Percentiles rank a stretch among this genome's conserved stretches.
These are phyloP conservation scores for Babesia ovis DNA, from an alignment of 169 alveolate genomes.

Conservation along the genomic window DNA sequence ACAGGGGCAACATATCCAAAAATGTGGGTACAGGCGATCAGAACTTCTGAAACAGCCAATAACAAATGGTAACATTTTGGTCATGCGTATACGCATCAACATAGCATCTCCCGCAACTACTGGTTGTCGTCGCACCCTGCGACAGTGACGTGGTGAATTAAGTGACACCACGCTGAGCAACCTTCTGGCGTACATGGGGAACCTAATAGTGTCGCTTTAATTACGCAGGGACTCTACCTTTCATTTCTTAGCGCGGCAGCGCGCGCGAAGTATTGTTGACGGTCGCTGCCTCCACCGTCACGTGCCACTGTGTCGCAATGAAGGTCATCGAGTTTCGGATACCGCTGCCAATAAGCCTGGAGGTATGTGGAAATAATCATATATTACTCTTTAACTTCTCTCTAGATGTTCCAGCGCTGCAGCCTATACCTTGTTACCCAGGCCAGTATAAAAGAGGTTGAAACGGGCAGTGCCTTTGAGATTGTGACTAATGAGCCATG, in stretches of 20 bases:
- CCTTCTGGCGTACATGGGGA: neutral
- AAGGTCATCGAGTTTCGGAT: constrained; percentile 65
- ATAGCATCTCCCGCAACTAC: neutral
- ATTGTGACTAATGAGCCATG: constrained; percentile 47
- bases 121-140: constrained; percentile 15
- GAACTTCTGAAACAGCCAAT: too few species aligned
- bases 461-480: constrained; percentile 62
- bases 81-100: neutral
- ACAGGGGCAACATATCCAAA: too few species aligned
- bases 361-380: constrained; percentile 22
- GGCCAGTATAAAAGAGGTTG: constrained; percentile 61
- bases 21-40: too few species aligned
- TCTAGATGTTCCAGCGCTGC: constrained; percentile 52
- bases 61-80: too few species aligned
- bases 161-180: neutral
- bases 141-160: constrained; percentile 5
- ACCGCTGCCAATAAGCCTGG: constrained; percentile 50
- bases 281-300: constrained; percentile 9
- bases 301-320: constrained; percentile 25
- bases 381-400: neutral
- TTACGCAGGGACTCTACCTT: neutral
- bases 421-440: constrained; percentile 34
- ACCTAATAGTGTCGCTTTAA: neutral
- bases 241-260: constrained; percentile 3
- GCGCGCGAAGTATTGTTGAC: constrained; percentile 18